Conservation (phyloP, 306 rosid species). For the Gynostemma pentaphyllum region DNA sequence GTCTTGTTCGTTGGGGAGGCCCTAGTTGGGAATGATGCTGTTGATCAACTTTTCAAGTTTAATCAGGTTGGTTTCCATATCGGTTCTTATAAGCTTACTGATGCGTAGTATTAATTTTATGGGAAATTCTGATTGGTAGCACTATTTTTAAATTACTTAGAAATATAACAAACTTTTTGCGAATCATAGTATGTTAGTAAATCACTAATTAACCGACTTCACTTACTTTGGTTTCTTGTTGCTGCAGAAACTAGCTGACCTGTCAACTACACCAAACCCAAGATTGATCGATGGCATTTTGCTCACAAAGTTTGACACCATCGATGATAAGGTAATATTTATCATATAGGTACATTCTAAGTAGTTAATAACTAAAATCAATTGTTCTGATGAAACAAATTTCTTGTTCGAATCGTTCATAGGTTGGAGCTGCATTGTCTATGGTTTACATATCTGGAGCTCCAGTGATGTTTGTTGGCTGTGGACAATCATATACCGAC, state of each 20-base stretch:
- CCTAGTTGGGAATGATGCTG: slow-evolving; percentile 94
- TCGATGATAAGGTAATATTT: slow-evolving; percentile 74
- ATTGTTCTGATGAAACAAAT: too few species aligned
- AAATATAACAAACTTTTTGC: too few species aligned
- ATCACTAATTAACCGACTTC: not conserved
- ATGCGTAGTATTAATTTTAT: not conserved
- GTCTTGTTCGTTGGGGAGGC: slow-evolving; percentile 98
- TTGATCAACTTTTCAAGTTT: slow-evolving; percentile 96
- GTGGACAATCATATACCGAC: slow-evolving; percentile 96
- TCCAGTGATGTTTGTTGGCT: slow-evolving; percentile 96
- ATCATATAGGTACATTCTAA: not conserved
- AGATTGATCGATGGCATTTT: slow-evolving; percentile 85
- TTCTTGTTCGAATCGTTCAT: too few species aligned
- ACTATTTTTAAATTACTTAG: too few species aligned
- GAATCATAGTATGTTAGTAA: too few species aligned
- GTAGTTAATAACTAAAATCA: not conserved
- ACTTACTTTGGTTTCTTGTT: not conserved
- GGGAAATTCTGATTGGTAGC: too few species aligned
- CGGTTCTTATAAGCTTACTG: not conserved
- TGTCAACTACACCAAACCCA: slow-evolving; percentile 52
- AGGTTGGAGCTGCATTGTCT: slow-evolving; percentile 99
- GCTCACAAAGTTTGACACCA: slow-evolving; percentile 95
- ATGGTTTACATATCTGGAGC: slow-evolving; percentile 98
- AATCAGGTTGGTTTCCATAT: slow-evolving; percentile 51
- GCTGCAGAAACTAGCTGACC: slow-evolving; percentile 84